Evolutionary conservation across 371 early-diverging fungal genomes (phyloP), one percentile per base, ranked within the genome.

Genomic region (Rozella allomycis): DNA sequence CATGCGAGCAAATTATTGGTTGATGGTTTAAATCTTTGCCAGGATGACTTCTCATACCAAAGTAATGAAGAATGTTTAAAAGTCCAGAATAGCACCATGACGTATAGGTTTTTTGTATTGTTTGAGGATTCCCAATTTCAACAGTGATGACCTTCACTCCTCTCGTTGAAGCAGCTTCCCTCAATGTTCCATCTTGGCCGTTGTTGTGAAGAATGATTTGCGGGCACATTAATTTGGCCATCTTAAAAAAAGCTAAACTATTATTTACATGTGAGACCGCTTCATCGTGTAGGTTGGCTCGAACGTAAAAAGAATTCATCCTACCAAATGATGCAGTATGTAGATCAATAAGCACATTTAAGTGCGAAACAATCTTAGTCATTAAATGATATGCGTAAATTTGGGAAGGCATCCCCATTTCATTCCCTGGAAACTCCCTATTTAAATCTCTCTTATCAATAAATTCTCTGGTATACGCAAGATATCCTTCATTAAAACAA

Each of bases 301-400:
- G 58, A 12, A 85, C 85, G 52, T 85, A 85, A 30, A 77, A 68
- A 0, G 75, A 74, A 46, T 85, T 85, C 21, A 75, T 67, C 10
- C 85, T 55, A 1, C 86, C 86, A 40, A 70, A 70, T 23, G 72
- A 72, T 0, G 86, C 82, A 0, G 86, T 85, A 39, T 85, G 86
- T 40, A 85, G 42, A 46, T 85, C 86, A 40, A 85, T 65, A 45
- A 83, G 43, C 38, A 74, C 77, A 31, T 79, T 65, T 43, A 83
- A 78, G 35, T 76, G 67, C 3, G 55, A 59, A 33, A 80, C 61
- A 30, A 85, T 66, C 39, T 74, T 73, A 28, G 68, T 59, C 61
- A 85, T 68, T 37, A 85, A 38, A 31, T 73, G 67, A 48, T 74
- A 70, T 4, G 76, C 72, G 41, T 74, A 85, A 9, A 79, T 74